Evolutionary conservation across 257 asterid genomes (phyloP).

Genomic region (Solanum pennellii): DNA sequence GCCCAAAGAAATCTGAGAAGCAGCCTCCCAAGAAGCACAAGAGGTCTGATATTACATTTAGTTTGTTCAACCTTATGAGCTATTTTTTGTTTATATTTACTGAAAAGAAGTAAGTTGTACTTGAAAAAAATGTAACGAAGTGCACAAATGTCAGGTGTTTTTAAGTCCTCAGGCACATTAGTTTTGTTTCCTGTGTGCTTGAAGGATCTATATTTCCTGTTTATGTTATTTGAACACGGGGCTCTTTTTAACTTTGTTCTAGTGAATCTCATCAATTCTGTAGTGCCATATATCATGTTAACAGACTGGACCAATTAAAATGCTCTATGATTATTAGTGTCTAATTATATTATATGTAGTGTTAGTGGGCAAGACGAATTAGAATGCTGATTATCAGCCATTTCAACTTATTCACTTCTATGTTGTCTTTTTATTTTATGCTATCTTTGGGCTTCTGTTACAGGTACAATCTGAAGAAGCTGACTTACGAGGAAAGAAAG

Average conservation of each 20-base stretch:
- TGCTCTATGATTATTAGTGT: neutral
- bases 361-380: neutral
- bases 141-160: neutral
- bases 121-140: neutral
- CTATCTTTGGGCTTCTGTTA: neutral
- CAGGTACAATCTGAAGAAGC: slow-evolving; percentile 65
- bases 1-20: slow-evolving; percentile 44
- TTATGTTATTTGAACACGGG: neutral
- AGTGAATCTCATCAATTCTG: neutral
- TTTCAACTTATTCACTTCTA: neutral
- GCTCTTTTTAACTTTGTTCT: neutral
- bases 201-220: neutral
- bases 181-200: neutral
- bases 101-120: neutral
- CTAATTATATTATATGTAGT: neutral
- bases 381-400: neutral
- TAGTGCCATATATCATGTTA: neutral
- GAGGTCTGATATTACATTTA: slow-evolving; percentile 26
- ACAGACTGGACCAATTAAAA: neutral
- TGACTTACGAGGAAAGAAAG: slow-evolving; percentile 66
- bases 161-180: neutral
- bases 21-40: slow-evolving; percentile 50
- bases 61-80: neutral
- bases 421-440: neutral
- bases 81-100: neutral